A percentile compares a stretch with the other conserved stretches of the same genome.
Evolutionary conservation across 108 stramenopile species (phyloP).

Genomic region (Fistulifera solaris): DNA sequence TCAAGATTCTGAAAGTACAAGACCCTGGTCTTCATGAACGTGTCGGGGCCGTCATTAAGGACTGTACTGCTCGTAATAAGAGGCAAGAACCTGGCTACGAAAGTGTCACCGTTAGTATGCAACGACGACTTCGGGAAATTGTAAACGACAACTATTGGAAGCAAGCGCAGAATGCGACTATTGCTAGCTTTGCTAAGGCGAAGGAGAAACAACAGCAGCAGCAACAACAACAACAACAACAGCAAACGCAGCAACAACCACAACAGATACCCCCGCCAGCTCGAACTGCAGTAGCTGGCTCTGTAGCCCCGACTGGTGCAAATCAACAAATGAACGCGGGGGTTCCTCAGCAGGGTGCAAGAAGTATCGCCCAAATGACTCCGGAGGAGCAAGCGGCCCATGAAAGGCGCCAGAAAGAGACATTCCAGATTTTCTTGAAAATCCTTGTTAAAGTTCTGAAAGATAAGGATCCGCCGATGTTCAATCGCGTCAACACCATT

Average conservation of each 20-base stretch:
- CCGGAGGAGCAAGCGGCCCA: background rate
- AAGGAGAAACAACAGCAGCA: constrained; percentile 20
- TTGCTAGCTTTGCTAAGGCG: constrained; percentile 46
- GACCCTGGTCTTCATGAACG: constrained; percentile 47
- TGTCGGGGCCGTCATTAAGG: constrained; percentile 68
- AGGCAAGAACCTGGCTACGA: constrained; percentile 45
- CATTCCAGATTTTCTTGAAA: constrained; percentile 74
- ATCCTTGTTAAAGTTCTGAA: constrained; percentile 81
- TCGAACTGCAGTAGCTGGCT: constrained; percentile 3
- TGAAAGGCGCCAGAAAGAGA: constrained; percentile 61
- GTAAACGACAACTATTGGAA: constrained; percentile 72
- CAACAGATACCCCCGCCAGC: constrained; percentile 2
- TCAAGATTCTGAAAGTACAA: constrained; percentile 75
- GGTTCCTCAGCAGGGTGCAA: background rate
- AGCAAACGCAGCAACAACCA: constrained; percentile 5
- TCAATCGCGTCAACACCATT: constrained; percentile 49
- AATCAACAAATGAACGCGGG: background rate
- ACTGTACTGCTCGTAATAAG: constrained; percentile 79
- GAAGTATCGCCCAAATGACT: too few relatives aligned
- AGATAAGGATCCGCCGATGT: constrained; percentile 56
- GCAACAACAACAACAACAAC: constrained; percentile 9
- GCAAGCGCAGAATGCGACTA: constrained; percentile 39
- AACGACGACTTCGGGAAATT: constrained; percentile 32
- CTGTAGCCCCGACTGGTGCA: background rate
- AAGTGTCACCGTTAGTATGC: constrained; percentile 56